Base-by-base conservation (phyloP, 305 asterid species). In the Solanum hybrid region DNA sequence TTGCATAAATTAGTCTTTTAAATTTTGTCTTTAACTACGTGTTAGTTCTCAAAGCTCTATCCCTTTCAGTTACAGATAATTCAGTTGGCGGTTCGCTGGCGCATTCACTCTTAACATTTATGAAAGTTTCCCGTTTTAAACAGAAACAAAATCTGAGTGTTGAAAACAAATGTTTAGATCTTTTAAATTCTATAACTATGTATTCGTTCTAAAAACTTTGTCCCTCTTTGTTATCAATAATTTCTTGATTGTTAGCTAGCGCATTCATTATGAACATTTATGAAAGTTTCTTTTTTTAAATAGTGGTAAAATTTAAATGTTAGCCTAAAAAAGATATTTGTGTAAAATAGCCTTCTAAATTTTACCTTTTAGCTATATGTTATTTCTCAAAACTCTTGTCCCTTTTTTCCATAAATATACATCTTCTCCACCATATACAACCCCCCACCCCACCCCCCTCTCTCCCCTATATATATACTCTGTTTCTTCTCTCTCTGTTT, bases 131-230 rank as follows among this genome's bases (percentile, higher is more conserved):
- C 10, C 66, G 3, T 16, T 51, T 51, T 16, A 51, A 16, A 51
- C 0, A 51, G 22, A 16, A 51, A 51, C 4, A 51, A 16, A 51
- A 51, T 51, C 4, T 51, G n/a, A 51, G n/a, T 1, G 10, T 51
- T 1, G n/a, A 16, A 51, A 51, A 51, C 1, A 1, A 6, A 51
- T 51, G 0, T 16, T 51, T 51, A 51, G 0, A 0, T 51, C 1
- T 51, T 51, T 51, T 16, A 16, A 6, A 16, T 16, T 46, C 60
- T 46, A 5, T 46, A 14, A 46, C 60, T 46, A 46, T 5, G 7
- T 46, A 46, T 46, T 51, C 8, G 8, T 51, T 51, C 66, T 51
- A 5, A 46, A 46, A 42, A 0, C 17, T 12, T 42, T 12, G 6
- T 40, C 56, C 56, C 56, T 42, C 56, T 11, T 42, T 5, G 17